Conservation (phyloP, 345 rosid genomes). For the Aethionema arabicum region DNA sequence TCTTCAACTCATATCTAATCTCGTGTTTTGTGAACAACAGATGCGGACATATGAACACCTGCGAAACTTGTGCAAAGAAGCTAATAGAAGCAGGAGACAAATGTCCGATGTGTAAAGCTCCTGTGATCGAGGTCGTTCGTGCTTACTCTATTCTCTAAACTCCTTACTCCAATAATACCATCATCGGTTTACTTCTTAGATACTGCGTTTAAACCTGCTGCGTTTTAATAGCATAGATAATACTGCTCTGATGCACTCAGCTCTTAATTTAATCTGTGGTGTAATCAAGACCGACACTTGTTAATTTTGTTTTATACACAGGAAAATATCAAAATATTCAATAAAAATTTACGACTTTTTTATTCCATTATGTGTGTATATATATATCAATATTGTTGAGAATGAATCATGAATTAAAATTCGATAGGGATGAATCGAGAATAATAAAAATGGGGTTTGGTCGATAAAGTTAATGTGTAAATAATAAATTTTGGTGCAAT, state of each 20-base stretch:
- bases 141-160: constrained; percentile 65
- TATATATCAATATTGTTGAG: no score
- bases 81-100: constrained; percentile 68
- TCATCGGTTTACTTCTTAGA: not conserved
- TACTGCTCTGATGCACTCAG: constrained; percentile 30
- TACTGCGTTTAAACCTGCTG: constrained; percentile 11
- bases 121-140: constrained; percentile 81
- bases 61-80: constrained; percentile 77
- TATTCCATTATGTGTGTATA: no score
- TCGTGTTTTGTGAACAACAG: constrained; percentile 39
- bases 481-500: not conserved
- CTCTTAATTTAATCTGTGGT: constrained; percentile 23
- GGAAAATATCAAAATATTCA: constrained; percentile 26
- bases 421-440: no score
- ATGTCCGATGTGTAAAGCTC: constrained; percentile 97
- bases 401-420: no score
- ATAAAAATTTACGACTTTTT: constrained; percentile 1
- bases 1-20: not conserved
- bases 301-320: constrained; percentile 32
- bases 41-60: constrained; percentile 97
- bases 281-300: constrained; percentile 17
- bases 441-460: no score
- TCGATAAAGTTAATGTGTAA: no score
- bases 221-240: constrained; percentile 26
- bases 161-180: not conserved